A percentile compares a stretch with the other conserved stretches of the same genome.
phyloP scores from a whole-genome alignment of 2,329 filamentous ascomycete species.

The Clarireedia hainanense region DNA sequence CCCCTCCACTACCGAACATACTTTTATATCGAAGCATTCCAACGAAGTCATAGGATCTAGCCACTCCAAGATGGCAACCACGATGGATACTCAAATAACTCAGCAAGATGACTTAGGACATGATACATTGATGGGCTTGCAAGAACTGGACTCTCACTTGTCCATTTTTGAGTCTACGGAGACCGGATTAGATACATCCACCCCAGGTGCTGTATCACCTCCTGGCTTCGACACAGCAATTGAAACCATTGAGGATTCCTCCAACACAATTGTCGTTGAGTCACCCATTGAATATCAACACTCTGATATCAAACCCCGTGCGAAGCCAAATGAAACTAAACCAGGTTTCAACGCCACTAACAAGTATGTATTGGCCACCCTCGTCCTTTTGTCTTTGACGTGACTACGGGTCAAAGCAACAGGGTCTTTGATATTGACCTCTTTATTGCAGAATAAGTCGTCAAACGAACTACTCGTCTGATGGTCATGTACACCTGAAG shows the following conservation, averaged over 20 bases:
- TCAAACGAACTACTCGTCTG: slow-evolving; percentile 16
- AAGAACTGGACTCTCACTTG: slow-evolving; percentile 32
- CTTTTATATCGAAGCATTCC: slow-evolving; percentile 28
- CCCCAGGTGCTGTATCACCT: slow-evolving; percentile 24
- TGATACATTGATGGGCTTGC: slow-evolving; percentile 30
- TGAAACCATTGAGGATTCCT: slow-evolving; percentile 17
- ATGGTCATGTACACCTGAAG: slow-evolving; percentile 25
- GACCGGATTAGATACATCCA: slow-evolving; percentile 22
- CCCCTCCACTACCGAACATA: slow-evolving; percentile 15
- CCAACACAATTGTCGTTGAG: slow-evolving; percentile 24
- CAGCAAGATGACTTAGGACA: slow-evolving; percentile 23
- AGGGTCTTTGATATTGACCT: slow-evolving; percentile 17
- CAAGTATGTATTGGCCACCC: slow-evolving; percentile 23
- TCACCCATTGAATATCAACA: slow-evolving; percentile 14
- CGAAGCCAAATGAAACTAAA: slow-evolving; percentile 16
- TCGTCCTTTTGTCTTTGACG: slow-evolving; percentile 3
- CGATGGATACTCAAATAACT: slow-evolving; percentile 29
- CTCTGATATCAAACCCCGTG: slow-evolving; percentile 13
- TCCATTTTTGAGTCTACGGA: slow-evolving; percentile 29
- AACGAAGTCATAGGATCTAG: slow-evolving; percentile 29
- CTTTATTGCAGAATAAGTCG: slow-evolving; percentile 19
- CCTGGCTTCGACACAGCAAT: slow-evolving; percentile 21
- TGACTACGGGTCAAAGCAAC: slow-evolving; percentile 5
- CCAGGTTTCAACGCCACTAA: slow-evolving; percentile 13
- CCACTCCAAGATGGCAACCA: slow-evolving; percentile 29